Conservation (phyloP, 169 alveolate species). For the Theileria parva region DNA sequence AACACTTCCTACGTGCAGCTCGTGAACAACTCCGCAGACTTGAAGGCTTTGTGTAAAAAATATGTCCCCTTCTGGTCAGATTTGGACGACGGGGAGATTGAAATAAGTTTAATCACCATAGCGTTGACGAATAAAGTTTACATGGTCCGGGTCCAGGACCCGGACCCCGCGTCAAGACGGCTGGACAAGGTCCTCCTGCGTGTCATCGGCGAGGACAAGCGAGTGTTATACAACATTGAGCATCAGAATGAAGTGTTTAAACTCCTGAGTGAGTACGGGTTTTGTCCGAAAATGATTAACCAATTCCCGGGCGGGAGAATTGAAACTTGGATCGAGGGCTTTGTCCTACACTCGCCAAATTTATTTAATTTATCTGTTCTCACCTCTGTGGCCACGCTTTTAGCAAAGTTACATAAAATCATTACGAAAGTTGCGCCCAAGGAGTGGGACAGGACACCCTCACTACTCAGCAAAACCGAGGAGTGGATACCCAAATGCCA, state of each 20-base stretch:
- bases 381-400: constrained; percentile 66
- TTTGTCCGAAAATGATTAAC: constrained; percentile 73
- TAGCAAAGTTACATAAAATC: constrained; percentile 13
- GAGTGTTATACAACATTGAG: constrained; percentile 67
- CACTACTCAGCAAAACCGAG: constrained; percentile 40
- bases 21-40: neutral
- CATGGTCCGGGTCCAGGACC: constrained; percentile 3
- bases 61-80: constrained; percentile 19
- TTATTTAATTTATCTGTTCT: constrained; percentile 65
- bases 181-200: constrained; percentile 63
- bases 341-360: constrained; percentile 64
- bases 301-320: constrained; percentile 77
- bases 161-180: constrained; percentile 8
- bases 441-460: constrained; percentile 70
- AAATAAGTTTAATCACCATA: constrained; percentile 10
- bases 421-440: constrained; percentile 19
- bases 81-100: neutral
- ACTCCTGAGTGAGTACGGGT: constrained; percentile 66
- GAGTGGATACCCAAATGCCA: constrained; percentile 34
- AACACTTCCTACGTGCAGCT: neutral
- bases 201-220: constrained; percentile 70
- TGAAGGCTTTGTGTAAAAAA: constrained; percentile 2
- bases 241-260: constrained; percentile 74
- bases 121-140: constrained; percentile 26
- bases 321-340: constrained; percentile 80